Base-by-base conservation (phyloP, 1,139 yeast genomes). In the Debaryomyces fabryi region DNA sequence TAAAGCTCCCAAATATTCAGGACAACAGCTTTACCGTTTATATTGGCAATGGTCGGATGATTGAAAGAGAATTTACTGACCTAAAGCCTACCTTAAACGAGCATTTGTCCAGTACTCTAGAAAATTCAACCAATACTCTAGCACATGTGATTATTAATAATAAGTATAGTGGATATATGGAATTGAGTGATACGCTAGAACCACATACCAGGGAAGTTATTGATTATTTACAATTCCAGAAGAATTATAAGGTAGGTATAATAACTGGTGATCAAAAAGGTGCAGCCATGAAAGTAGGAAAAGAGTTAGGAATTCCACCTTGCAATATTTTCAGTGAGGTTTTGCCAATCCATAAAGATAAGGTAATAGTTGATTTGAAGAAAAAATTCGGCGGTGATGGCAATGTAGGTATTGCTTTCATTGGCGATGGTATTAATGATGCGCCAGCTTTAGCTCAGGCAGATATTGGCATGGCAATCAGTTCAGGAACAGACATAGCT, bases 351-450 rank as follows among this genome's bases (percentile, higher is more conserved):
- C 86, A 87, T 47, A 93, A 93, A 65, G 85, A 89, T 50, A 79
- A 79, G 33, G 77, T 90, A 24, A 82, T 93, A 23, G 70, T 71
- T 35, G 74, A 76, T 39, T 72, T 93, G 51, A 88, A 86, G 58
- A 63, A 69, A 13, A 64, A 70, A 34, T 66, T 68, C 48, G 75
- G 75, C 3, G 65, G 65, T 1, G 53, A 55, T 7, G 49, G 47
- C 2, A 64, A 67, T 40, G 72, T 68, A 4, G 68, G 71, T 3
- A 85, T 91, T 35, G 96, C 93, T 1, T 91, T 95, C 75, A 86
- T 93, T 30, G 99, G 99, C 29, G 99, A 93, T 67, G 99, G 99
- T 49, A 87, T 90, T 58, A 90, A 90, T 64, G 99, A 93, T 66
- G 96, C 98, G 0, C 97, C 98, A 0, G 98, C 98, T 0, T 76